Evolutionary conservation across 768 basidiomycete genomes (phyloP).

Genomic region (Clavaria fumosa): DNA sequence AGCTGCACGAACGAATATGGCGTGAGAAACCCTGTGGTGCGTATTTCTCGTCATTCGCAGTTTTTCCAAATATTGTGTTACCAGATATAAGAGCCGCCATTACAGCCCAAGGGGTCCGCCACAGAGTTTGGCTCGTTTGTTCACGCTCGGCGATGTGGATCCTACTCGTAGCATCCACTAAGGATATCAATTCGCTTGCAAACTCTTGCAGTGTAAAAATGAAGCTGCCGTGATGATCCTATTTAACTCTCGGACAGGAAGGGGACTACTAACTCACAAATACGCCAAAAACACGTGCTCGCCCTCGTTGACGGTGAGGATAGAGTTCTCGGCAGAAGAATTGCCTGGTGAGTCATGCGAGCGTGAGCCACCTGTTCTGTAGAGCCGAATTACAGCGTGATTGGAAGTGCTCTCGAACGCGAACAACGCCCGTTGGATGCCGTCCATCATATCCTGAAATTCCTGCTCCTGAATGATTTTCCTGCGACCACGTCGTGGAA

Average conservation of each 20-base stretch:
- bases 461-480: constrained; percentile 35
- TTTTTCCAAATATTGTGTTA: too few relatives aligned
- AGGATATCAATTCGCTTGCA: constrained; percentile 61
- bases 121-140: constrained; percentile 23
- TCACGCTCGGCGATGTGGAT: constrained; percentile 57
- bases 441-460: constrained; percentile 47
- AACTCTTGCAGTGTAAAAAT: constrained; percentile 96
- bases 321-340: constrained; percentile 17
- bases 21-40: too few relatives aligned
- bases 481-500: constrained; percentile 17
- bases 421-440: constrained; percentile 51
- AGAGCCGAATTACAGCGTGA: constrained; percentile 64
- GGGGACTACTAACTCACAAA: constrained; percentile 42
- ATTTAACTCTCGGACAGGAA: too few relatives aligned
- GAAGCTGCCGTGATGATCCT: constrained; percentile 47
- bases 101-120: constrained; percentile 20
- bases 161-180: constrained; percentile 72
- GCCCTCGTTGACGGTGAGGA: constrained; percentile 37
- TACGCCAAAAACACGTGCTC: constrained; percentile 84
- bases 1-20: too few relatives aligned
- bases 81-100: too few relatives aligned
- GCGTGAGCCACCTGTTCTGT: constrained; percentile 28
- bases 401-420: constrained; percentile 76
- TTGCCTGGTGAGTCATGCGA: constrained; percentile 8
- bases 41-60: too few relatives aligned